Conservation (phyloP, 495 filamentous ascomycete species). For the Cetradonia linearis region DNA sequence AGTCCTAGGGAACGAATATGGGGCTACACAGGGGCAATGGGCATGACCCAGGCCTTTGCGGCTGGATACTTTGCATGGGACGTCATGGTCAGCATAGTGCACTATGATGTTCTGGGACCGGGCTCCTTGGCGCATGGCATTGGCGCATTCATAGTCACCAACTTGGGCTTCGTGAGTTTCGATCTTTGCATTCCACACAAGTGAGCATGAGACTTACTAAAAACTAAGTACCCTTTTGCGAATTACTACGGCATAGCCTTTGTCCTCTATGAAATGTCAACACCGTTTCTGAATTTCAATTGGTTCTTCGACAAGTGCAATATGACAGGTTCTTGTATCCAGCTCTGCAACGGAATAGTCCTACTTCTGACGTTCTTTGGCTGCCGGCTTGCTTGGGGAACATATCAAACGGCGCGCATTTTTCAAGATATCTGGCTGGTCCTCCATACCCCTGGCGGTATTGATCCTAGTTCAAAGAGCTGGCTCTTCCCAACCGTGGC, state of each 20-base stretch:
- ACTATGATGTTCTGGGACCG: slow-evolving; percentile 70
- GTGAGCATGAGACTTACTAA: neutral
- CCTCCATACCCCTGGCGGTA: slow-evolving; percentile 33
- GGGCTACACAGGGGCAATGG: slow-evolving; percentile 74
- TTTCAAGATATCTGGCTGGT: slow-evolving; percentile 69
- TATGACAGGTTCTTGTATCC: slow-evolving; percentile 68
- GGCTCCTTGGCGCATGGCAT: slow-evolving; percentile 83
- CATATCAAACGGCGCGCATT: slow-evolving; percentile 61
- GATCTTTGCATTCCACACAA: neutral
- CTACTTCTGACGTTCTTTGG: slow-evolving; percentile 65
- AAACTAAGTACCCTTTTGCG: slow-evolving; percentile 69
- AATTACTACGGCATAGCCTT: slow-evolving; percentile 88
- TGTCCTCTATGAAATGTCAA: slow-evolving; percentile 92
- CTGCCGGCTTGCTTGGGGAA: slow-evolving; percentile 83
- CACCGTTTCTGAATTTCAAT: slow-evolving; percentile 87
- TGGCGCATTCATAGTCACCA: slow-evolving; percentile 72
- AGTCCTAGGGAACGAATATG: slow-evolving; percentile 63
- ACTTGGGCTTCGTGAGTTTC: slow-evolving; percentile 75
- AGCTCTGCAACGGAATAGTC: slow-evolving; percentile 72
- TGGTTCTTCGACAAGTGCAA: slow-evolving; percentile 97
- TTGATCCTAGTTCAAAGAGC: neutral
- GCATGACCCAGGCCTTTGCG: slow-evolving; percentile 72
- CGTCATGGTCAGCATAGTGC: slow-evolving; percentile 55
- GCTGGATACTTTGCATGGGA: slow-evolving; percentile 95
- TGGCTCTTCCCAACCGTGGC: slow-evolving; percentile 1